phyloP scores from a whole-genome alignment of 768 basidiomycete genomes.

The Suillus occidentalis region DNA sequence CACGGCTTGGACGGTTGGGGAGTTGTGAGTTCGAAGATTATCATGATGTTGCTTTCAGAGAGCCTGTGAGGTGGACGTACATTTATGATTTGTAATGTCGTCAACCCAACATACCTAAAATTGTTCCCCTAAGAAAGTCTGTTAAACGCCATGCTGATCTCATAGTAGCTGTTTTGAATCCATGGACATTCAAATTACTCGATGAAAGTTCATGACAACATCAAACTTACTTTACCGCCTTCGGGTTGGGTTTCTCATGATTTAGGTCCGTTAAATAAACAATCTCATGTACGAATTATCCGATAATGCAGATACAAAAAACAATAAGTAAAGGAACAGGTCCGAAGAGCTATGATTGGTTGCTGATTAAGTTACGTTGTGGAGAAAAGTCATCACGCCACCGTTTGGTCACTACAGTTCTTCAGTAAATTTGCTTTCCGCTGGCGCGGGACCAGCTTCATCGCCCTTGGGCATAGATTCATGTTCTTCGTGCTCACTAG shows the following conservation, averaged over 20 bases:
- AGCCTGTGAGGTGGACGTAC: neutral
- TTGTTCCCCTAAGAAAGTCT: neutral
- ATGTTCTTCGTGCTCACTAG: constrained; percentile 10
- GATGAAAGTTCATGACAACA: neutral
- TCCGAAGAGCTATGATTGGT: neutral
- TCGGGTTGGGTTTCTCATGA: neutral
- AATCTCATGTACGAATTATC: neutral
- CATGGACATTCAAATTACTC: neutral
- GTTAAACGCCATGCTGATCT: neutral
- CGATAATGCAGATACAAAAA: neutral
- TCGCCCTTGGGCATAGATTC: constrained; percentile 7
- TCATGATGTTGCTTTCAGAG: neutral
- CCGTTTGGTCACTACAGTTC: constrained; percentile 4
- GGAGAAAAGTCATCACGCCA: neutral
- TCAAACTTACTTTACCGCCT: neutral
- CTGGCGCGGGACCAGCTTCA: constrained; percentile 32
- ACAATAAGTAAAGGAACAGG: neutral
- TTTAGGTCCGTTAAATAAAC: neutral
- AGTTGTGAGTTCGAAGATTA: neutral
- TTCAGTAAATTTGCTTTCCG: constrained; percentile 34
- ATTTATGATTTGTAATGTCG: neutral
- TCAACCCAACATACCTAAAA: neutral
- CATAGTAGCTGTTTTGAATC: neutral
- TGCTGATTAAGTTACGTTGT: neutral
- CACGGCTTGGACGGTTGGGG: neutral